Conservation (phyloP, 1,284 basidiomycete species). For the Rhodotorula sp. region DNA sequence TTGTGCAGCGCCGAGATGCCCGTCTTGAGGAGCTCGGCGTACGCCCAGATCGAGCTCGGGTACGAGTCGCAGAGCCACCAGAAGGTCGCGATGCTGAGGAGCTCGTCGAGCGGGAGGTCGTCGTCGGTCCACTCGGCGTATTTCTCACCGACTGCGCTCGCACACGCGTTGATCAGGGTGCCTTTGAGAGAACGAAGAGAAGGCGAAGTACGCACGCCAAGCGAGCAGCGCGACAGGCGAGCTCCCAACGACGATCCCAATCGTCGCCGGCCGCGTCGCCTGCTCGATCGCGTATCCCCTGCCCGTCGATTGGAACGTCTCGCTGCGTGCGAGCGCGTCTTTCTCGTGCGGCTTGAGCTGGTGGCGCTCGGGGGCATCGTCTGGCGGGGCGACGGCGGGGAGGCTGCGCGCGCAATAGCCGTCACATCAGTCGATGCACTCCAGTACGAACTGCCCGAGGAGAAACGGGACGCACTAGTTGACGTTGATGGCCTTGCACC, state of each 20-base stretch:
- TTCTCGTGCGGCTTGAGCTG: constrained; percentile 26
- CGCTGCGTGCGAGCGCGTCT: constrained; percentile 5
- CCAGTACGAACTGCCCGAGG: no score
- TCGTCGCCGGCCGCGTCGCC: constrained; percentile 49
- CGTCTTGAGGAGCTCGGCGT: constrained; percentile 46
- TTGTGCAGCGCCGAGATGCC: constrained; percentile 40
- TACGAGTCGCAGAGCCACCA: constrained; percentile 54
- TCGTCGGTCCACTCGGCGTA: constrained; percentile 52
- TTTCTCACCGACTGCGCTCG: constrained; percentile 54
- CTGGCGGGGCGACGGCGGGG: constrained; percentile 8
- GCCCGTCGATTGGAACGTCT: constrained; percentile 28
- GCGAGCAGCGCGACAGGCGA: constrained; percentile 53
- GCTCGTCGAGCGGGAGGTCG: constrained; percentile 44
- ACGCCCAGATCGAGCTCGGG: constrained; percentile 54
- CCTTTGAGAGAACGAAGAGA: neutral
- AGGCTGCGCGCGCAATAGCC: neutral
- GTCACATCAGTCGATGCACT: no score
- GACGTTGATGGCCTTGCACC: constrained; percentile 30
- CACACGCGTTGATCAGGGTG: neutral
- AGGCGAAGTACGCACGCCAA: constrained; percentile 46
- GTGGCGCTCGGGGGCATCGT: constrained; percentile 2
- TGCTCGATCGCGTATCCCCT: constrained; percentile 41
- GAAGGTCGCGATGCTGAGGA: constrained; percentile 51
- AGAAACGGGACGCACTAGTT: constrained; percentile 30
- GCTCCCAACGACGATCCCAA: constrained; percentile 46